Percentiles rank a stretch among this genome's conserved stretches.
phyloP scores from a whole-genome alignment of 805 yeast species.

The Yamadazyma paraphyllophila region DNA sequence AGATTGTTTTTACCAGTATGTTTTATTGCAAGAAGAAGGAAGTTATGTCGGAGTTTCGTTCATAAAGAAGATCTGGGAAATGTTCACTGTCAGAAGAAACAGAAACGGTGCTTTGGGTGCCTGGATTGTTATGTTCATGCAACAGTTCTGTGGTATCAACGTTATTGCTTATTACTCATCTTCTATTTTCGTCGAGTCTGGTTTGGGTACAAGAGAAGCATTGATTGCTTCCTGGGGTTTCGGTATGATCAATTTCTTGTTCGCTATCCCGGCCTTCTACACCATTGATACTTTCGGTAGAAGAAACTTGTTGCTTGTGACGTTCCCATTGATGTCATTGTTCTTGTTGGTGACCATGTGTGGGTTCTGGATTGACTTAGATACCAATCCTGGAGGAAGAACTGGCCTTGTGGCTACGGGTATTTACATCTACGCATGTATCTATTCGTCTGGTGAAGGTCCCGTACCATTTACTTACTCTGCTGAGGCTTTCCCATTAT shows the following conservation, averaged over 20 bases:
- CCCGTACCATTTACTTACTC: slow-evolving; percentile 89
- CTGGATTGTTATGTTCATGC: slow-evolving; percentile 83
- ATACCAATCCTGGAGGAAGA: slow-evolving; percentile 45
- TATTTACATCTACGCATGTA: slow-evolving; percentile 67
- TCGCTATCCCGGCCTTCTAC: slow-evolving; percentile 80
- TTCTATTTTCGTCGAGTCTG: slow-evolving; percentile 67
- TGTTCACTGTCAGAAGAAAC: slow-evolving; percentile 73
- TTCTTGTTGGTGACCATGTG: slow-evolving; percentile 64
- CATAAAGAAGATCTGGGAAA: slow-evolving; percentile 47
- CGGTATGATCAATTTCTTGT: slow-evolving; percentile 75
- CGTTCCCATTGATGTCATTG: slow-evolving; percentile 62
- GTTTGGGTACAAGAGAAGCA: slow-evolving; percentile 60
- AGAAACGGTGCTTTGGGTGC: slow-evolving; percentile 81
- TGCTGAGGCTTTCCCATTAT: slow-evolving; percentile 78
- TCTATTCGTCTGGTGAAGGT: slow-evolving; percentile 83
- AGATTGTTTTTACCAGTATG: slow-evolving; percentile 59
- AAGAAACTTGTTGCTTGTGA: slow-evolving; percentile 52
- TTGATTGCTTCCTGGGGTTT: slow-evolving; percentile 83
- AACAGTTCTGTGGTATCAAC: slow-evolving; percentile 88
- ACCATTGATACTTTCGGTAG: slow-evolving; percentile 80
- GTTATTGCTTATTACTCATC: slow-evolving; percentile 86
- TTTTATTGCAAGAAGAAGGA: slow-evolving; percentile 59
- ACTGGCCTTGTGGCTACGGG: slow-evolving; percentile 69
- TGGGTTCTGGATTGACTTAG: slow-evolving; percentile 64
- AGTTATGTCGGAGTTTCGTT: slow-evolving; percentile 44